phyloP scores from a whole-genome alignment of 1,284 basidiomycete genomes.

The Neolentinus lepideus region DNA sequence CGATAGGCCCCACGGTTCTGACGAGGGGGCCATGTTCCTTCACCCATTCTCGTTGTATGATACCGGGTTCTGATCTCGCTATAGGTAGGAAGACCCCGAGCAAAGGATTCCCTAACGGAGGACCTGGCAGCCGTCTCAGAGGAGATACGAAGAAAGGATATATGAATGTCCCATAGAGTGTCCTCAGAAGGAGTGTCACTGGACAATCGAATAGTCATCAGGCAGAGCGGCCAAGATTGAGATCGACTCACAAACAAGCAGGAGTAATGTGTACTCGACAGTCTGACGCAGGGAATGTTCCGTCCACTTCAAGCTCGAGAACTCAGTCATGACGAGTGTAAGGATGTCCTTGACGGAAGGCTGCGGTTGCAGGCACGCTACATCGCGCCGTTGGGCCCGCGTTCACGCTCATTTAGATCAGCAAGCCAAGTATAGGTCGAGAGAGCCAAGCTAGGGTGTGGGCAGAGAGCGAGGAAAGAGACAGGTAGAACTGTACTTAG shows the following conservation, averaged over 20 bases:
- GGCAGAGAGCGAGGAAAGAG: too few species aligned
- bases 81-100: conserved; percentile 27
- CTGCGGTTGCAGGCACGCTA: too few species aligned
- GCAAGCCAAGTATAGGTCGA: too few species aligned
- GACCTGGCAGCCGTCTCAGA: conserved; percentile 35
- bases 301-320: too few species aligned
- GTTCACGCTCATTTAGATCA: too few species aligned
- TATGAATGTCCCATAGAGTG: conserved; percentile 13
- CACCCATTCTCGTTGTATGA: conserved; percentile 37
- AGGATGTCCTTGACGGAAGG: too few species aligned
- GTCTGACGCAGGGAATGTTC: too few species aligned
- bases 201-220: not conserved
- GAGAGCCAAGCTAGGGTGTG: too few species aligned
- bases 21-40: conserved; percentile 35
- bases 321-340: too few species aligned
- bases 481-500: too few species aligned
- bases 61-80: conserved; percentile 32
- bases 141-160: conserved; percentile 35
- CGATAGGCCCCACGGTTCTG: conserved; percentile 35
- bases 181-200: not conserved
- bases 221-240: not conserved
- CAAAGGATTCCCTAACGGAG: conserved; percentile 28
- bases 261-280: not conserved
- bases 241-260: not conserved
- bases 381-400: too few species aligned